A percentile compares a stretch with the other conserved stretches of the same genome.
phyloP scores from a whole-genome alignment of 2,329 filamentous ascomycete genomes.

The Monosporascus sp. region DNA sequence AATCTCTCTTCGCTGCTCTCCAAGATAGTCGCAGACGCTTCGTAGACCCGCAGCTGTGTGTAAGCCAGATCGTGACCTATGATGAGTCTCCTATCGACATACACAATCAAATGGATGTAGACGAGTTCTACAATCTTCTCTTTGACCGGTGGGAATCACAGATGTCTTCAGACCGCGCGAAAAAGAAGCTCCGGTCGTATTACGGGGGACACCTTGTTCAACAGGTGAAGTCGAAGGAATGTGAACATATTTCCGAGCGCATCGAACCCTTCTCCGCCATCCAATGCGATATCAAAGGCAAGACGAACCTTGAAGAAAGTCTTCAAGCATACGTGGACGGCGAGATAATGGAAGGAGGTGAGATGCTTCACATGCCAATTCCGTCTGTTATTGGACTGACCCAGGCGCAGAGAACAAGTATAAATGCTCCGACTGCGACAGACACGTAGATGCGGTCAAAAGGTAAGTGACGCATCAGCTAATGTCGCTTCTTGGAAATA shows the following conservation, averaged over 20 bases:
- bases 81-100: constrained; percentile 81
- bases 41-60: constrained; percentile 67
- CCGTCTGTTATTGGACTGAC: constrained; percentile 13
- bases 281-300: constrained; percentile 94
- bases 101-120: constrained; percentile 92
- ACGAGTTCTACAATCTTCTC: constrained; percentile 92
- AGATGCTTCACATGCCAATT: constrained; percentile 14
- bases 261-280: constrained; percentile 90
- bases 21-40: constrained; percentile 73
- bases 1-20: constrained; percentile 77
- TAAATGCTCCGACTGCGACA: constrained; percentile 85
- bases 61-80: constrained; percentile 73
- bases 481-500: neutral
- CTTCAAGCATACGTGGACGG: constrained; percentile 93
- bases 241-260: constrained; percentile 84
- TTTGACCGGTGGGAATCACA: constrained; percentile 89
- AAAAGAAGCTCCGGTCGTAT: constrained; percentile 70
- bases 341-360: constrained; percentile 88
- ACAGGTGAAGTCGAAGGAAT: constrained; percentile 93
- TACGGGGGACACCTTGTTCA: constrained; percentile 90
- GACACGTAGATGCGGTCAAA: constrained; percentile 89
- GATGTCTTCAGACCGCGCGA: constrained; percentile 61
- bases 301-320: constrained; percentile 76
- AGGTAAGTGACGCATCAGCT: constrained; percentile 39
- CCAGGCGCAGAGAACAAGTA: constrained; percentile 78